Evolutionary conservation across 2,329 filamentous ascomycete species (phyloP).

Genomic region (Verticillium tricorpus): DNA sequence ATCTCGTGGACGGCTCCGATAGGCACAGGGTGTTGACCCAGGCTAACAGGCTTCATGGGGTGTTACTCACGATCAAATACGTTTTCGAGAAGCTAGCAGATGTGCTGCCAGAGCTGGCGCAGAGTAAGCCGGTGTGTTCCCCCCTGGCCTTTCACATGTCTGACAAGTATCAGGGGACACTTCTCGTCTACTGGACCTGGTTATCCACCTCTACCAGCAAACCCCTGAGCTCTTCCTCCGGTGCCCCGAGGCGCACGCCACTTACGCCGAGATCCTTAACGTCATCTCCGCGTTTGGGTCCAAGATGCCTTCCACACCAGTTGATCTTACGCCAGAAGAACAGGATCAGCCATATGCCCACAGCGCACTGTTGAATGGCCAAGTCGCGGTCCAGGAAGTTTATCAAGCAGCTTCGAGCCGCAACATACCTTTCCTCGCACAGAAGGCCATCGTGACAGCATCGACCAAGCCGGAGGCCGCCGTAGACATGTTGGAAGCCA

Average conservation of each 20-base stretch:
- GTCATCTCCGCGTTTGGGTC: constrained; percentile 26
- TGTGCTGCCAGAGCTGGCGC: constrained; percentile 32
- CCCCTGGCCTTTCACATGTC: not conserved
- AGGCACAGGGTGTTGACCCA: constrained; percentile 17
- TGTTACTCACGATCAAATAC: constrained; percentile 51
- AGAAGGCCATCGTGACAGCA: not conserved
- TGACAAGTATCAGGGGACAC: constrained; percentile 21
- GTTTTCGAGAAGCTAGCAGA: constrained; percentile 49
- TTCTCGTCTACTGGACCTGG: constrained; percentile 22
- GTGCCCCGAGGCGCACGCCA: constrained; percentile 37
- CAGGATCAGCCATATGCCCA: not conserved
- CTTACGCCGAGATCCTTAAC: constrained; percentile 43
- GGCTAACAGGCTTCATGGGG: constrained; percentile 55
- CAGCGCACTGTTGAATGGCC: constrained; percentile 33
- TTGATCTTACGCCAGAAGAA: not conserved
- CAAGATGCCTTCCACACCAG: not conserved
- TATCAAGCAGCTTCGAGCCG: constrained; percentile 20
- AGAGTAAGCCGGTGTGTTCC: constrained; percentile 27
- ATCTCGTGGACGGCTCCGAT: constrained; percentile 16
- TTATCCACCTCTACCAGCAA: constrained; percentile 11
- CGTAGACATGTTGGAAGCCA: constrained; percentile 32
- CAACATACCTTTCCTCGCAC: not conserved
- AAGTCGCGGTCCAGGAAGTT: constrained; percentile 30
- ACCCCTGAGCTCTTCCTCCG: constrained; percentile 6
- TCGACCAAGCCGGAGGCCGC: constrained; percentile 26